phyloP scores from a whole-genome alignment of 306 rosid species.

The Ormosia semicastrata region DNA sequence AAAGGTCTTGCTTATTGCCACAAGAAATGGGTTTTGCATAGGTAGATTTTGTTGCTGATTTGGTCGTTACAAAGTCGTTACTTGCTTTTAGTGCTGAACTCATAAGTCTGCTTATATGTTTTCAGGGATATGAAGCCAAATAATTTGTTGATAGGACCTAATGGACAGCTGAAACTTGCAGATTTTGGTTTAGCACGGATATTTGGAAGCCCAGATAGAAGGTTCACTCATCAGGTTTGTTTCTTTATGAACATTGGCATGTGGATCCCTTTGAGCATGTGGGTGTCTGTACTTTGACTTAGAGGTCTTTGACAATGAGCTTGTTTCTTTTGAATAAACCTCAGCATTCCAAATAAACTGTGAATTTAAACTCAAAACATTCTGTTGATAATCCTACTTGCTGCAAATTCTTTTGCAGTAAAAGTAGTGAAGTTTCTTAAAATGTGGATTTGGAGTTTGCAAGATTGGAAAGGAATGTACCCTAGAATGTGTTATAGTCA shows the following conservation, averaged over 20 bases:
- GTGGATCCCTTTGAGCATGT: background rate
- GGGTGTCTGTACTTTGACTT: background rate
- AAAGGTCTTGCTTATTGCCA: constrained; percentile 92
- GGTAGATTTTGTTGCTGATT: constrained; percentile 41
- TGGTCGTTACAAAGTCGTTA: background rate
- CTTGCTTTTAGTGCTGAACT: constrained; percentile 29
- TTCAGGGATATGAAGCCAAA: constrained; percentile 99
- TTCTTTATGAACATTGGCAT: constrained; percentile 24
- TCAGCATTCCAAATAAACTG: background rate
- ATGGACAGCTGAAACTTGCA: constrained; percentile 95
- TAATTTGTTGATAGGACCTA: constrained; percentile 86
- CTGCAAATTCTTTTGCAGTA: background rate
- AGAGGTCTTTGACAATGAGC: background rate
- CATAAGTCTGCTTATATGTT: constrained; percentile 18
- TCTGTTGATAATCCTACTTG: background rate
- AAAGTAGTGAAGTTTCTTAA: background rate
- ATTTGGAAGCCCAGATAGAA: constrained; percentile 97
- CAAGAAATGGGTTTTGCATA: constrained; percentile 94
- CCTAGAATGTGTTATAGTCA: background rate
- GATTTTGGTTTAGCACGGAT: constrained; percentile 97
- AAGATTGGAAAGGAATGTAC: background rate
- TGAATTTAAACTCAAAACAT: background rate
- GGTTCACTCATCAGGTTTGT: constrained; percentile 91
- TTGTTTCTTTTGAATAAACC: constrained; percentile 8
- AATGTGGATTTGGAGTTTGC: constrained; percentile 13